Conservation (phyloP, 2,329 filamentous ascomycete species). For the Paecilomyces fulvus region DNA sequence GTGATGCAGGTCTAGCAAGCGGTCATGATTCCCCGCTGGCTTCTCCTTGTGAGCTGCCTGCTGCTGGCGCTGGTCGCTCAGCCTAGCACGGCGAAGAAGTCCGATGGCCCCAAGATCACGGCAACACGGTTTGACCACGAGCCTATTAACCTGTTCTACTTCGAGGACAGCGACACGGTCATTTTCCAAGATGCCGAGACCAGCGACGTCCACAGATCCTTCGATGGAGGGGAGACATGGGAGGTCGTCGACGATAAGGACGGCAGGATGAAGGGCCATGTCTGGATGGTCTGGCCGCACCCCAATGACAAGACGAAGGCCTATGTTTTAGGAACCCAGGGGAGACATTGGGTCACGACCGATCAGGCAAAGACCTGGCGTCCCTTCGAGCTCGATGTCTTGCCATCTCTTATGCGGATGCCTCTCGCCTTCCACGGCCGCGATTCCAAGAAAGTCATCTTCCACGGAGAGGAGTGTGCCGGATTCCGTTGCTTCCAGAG, state of each 20-base stretch:
- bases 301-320: slow-evolving; percentile 70
- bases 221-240: slow-evolving; percentile 75
- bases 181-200: slow-evolving; percentile 61
- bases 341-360: slow-evolving; percentile 71
- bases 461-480: slow-evolving; percentile 65
- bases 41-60: slow-evolving; percentile 42
- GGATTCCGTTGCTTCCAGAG: slow-evolving; percentile 55
- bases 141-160: slow-evolving; percentile 72
- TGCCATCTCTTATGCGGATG: slow-evolving; percentile 47
- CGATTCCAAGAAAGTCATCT: slow-evolving; percentile 78
- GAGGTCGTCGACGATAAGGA: slow-evolving; percentile 53
- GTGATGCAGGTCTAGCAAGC: slow-evolving; percentile 8
- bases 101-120: slow-evolving; percentile 56
- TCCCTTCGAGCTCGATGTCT: slow-evolving; percentile 56
- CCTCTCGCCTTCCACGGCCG: slow-evolving; percentile 70
- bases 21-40: slow-evolving; percentile 34
- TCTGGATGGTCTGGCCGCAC: slow-evolving; percentile 62
- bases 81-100: slow-evolving; percentile 42
- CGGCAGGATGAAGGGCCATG: slow-evolving; percentile 40
- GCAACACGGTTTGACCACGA: slow-evolving; percentile 57
- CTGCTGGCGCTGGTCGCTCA: slow-evolving; percentile 42
- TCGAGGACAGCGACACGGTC: slow-evolving; percentile 77
- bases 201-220: slow-evolving; percentile 65
- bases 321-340: slow-evolving; percentile 63
- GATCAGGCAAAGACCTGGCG: slow-evolving; percentile 78